Evolutionary conservation across 768 basidiomycete genomes (phyloP).

Genomic region (Cyclocybe aegerita): DNA sequence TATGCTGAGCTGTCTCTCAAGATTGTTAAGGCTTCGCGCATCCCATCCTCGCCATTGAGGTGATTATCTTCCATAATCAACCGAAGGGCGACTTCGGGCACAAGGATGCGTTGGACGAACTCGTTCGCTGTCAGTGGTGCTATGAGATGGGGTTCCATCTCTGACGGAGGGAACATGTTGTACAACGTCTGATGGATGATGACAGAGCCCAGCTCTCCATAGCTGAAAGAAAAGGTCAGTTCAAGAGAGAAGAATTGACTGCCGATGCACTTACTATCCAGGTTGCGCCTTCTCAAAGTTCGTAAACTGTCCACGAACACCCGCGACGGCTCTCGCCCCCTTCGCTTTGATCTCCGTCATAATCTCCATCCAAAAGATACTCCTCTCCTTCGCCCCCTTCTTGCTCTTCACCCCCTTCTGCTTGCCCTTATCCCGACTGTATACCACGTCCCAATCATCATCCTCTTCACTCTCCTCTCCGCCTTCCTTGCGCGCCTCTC

Average conservation of each 20-base stretch:
- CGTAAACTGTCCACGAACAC: constrained; percentile 73
- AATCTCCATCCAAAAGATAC: constrained; percentile 67
- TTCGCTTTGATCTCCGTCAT: constrained; percentile 61
- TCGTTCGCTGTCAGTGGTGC: constrained; percentile 70
- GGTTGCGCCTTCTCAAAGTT: constrained; percentile 83
- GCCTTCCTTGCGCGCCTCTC: constrained; percentile 14
- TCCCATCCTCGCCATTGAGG: constrained; percentile 36
- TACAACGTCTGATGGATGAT: constrained; percentile 79
- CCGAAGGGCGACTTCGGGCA: constrained; percentile 81
- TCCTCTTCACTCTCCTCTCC: constrained; percentile 2
- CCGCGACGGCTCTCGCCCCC: constrained; percentile 63
- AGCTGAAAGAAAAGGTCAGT: constrained; percentile 44
- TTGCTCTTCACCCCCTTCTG: background rate
- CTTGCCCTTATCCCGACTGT: constrained; percentile 1
- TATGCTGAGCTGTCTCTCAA: constrained; percentile 78
- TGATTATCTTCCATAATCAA: constrained; percentile 81
- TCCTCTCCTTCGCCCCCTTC: constrained; percentile 17
- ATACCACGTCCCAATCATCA: constrained; percentile 21
- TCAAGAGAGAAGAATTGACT: background rate
- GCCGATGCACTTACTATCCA: constrained; percentile 70
- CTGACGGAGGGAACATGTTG: constrained; percentile 66
- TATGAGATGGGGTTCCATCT: constrained; percentile 52
- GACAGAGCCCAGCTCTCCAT: constrained; percentile 82
- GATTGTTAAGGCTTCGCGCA: constrained; percentile 51
- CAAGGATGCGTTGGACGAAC: constrained; percentile 82